phyloP scores from a whole-genome alignment of 306 rosid genomes.

The Sphenostylis stenocarpa region DNA sequence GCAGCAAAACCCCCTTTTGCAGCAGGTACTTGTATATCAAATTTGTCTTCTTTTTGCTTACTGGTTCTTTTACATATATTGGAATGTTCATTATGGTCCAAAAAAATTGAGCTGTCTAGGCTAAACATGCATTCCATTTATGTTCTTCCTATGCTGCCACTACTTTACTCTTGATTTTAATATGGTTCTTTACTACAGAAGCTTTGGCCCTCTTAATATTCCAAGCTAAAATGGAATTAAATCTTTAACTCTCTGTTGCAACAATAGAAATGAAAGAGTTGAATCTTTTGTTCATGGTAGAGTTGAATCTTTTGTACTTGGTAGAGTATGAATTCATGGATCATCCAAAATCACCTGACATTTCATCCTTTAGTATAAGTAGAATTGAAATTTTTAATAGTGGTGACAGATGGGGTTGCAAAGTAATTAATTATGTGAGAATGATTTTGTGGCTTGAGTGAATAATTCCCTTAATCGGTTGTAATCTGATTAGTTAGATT shows the following conservation, averaged over 20 bases:
- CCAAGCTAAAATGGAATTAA: not conserved
- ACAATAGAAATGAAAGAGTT: not conserved
- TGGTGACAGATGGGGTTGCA: not conserved
- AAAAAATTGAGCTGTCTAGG: constrained; percentile 14
- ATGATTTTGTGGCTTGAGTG: not conserved
- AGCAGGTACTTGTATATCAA: constrained; percentile 59
- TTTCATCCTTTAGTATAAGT: constrained; percentile 16
- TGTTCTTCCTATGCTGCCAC: not conserved
- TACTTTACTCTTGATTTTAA: not conserved
- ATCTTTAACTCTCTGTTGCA: not conserved
- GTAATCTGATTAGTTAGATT: too few species aligned
- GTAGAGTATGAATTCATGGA: not conserved
- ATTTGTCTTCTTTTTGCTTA: constrained; percentile 22
- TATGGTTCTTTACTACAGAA: constrained; percentile 2
- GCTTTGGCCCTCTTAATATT: constrained; percentile 7
- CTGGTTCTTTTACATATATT: constrained; percentile 10
- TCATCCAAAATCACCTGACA: not conserved
- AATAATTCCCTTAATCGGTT: too few species aligned
- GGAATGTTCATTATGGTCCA: constrained; percentile 8
- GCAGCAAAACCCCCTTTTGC: constrained; percentile 84
- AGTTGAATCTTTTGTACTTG: not conserved
- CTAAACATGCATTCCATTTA: not conserved
- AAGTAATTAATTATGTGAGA: not conserved
- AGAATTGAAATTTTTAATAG: not conserved
- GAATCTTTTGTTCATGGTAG: not conserved